A percentile compares a stretch with the other conserved stretches of the same genome.
phyloP scores from a whole-genome alignment of 768 basidiomycete genomes.

The Lactifluus volemus region DNA sequence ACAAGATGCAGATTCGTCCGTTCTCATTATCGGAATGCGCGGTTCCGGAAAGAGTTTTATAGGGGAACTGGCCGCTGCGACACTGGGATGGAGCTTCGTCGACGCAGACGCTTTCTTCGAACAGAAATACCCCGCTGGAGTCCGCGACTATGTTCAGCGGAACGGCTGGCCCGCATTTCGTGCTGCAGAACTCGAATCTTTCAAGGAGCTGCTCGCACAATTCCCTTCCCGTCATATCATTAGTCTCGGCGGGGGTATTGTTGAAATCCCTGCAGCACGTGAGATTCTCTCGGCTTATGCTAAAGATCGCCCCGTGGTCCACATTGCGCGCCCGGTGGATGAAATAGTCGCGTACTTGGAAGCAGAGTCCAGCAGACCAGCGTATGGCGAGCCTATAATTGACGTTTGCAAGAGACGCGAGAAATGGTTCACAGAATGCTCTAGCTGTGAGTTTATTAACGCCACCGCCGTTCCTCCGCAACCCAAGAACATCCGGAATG shows the following conservation, averaged over 20 bases:
- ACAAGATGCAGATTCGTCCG: constrained; percentile 39
- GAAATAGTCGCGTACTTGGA: constrained; percentile 78
- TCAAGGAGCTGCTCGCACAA: constrained; percentile 55
- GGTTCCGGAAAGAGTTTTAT: constrained; percentile 93
- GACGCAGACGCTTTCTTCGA: constrained; percentile 84
- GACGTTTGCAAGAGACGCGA: constrained; percentile 77
- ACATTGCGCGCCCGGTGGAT: constrained; percentile 70
- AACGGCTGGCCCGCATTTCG: constrained; percentile 91
- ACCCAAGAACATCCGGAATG: constrained; percentile 39
- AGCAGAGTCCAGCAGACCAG: constrained; percentile 69
- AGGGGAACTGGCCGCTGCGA: constrained; percentile 64
- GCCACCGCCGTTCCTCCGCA: constrained; percentile 34
- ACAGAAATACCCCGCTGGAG: constrained; percentile 46
- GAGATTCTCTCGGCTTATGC: constrained; percentile 62
- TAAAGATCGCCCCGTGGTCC: constrained; percentile 65
- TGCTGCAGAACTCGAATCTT: constrained; percentile 57
- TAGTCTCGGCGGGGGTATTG: constrained; percentile 90
- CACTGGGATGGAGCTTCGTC: constrained; percentile 64
- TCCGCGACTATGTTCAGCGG: constrained; percentile 71
- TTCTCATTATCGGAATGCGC: constrained; percentile 90
- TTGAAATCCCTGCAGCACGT: constrained; percentile 74
- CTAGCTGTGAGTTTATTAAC: constrained; percentile 79
- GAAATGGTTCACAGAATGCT: constrained; percentile 81
- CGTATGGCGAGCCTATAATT: constrained; percentile 79
- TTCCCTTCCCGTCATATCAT: constrained; percentile 60